Evolutionary conservation across 2,329 filamentous ascomycete genomes (phyloP).

Genomic region (Colletotrichum noveboracense): DNA sequence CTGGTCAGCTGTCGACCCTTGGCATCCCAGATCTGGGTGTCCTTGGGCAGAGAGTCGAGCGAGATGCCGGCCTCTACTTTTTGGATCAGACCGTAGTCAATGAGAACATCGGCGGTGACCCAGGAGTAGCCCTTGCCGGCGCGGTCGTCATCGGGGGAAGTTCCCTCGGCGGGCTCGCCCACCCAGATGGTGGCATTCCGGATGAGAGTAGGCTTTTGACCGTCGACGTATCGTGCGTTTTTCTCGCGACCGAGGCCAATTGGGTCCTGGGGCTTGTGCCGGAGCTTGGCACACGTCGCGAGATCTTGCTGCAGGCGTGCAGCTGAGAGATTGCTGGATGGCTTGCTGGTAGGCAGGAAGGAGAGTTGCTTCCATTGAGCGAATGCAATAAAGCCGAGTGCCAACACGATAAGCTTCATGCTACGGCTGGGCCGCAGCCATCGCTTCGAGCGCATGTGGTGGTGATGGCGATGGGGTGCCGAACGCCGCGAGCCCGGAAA

Average conservation of each 20-base stretch:
- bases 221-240: constrained; percentile 66
- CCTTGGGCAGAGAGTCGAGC: constrained; percentile 44
- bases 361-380: constrained; percentile 52
- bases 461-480: background rate
- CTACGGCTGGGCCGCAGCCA: constrained; percentile 16
- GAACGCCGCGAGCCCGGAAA: constrained; percentile 21
- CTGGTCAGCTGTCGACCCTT: constrained; percentile 66
- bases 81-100: constrained; percentile 67
- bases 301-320: constrained; percentile 60
- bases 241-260: constrained; percentile 59
- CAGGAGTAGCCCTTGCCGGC: constrained; percentile 66
- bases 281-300: constrained; percentile 60
- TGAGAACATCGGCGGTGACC: constrained; percentile 63
- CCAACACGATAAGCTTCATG: constrained; percentile 42
- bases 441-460: background rate
- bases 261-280: constrained; percentile 59
- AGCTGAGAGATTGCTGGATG: constrained; percentile 48
- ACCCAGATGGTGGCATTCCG: constrained; percentile 72
- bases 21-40: constrained; percentile 61
- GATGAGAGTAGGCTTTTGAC: constrained; percentile 65
- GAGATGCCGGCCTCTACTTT: constrained; percentile 53
- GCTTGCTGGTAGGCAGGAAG: background rate
- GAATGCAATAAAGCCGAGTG: constrained; percentile 56
- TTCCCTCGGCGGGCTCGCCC: constrained; percentile 62
- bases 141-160: constrained; percentile 57